A percentile compares a stretch with the other conserved stretches of the same genome.
These are phyloP conservation scores for Penicillium sp. DNA, from an alignment of 2,329 filamentous ascomycete species.

Conservation along the genomic window DNA sequence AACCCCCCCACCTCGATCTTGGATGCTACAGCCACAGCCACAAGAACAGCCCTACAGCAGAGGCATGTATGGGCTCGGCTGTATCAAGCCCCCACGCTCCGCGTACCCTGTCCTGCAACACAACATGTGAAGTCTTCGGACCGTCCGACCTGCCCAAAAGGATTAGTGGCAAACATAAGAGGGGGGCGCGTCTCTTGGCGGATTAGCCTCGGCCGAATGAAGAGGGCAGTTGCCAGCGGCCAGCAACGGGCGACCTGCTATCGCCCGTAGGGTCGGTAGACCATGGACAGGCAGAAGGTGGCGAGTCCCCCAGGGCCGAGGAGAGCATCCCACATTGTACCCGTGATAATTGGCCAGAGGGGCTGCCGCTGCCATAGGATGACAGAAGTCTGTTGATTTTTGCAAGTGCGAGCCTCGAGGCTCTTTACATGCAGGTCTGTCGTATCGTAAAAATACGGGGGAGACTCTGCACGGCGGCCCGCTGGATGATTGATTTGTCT, in stretches of 20 bases:
- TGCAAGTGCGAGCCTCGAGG: not conserved
- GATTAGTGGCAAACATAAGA: constrained; percentile 10
- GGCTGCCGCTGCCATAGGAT: not conserved
- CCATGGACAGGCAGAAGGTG: constrained; percentile 2
- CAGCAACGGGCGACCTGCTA: not conserved
- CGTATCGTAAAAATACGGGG: not conserved
- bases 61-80: not conserved
- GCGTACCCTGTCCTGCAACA: not conserved
- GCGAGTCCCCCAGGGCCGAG: not conserved
- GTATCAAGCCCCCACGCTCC: not conserved
- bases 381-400: not conserved
- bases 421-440: not conserved
- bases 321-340: not conserved
- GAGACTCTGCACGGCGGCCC: not conserved
- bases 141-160: not conserved
- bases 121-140: not conserved
- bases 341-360: not conserved
- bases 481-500: not conserved
- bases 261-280: not conserved
- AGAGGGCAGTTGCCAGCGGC: constrained; percentile 2
- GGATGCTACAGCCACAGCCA: not conserved
- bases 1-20: not conserved
- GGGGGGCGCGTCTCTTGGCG: not conserved
- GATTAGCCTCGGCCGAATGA: constrained; percentile 20
- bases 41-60: not conserved